Evolutionary conservation across 805 yeast species (phyloP).

Genomic region (Metschnikowia chrysomelidarum): DNA sequence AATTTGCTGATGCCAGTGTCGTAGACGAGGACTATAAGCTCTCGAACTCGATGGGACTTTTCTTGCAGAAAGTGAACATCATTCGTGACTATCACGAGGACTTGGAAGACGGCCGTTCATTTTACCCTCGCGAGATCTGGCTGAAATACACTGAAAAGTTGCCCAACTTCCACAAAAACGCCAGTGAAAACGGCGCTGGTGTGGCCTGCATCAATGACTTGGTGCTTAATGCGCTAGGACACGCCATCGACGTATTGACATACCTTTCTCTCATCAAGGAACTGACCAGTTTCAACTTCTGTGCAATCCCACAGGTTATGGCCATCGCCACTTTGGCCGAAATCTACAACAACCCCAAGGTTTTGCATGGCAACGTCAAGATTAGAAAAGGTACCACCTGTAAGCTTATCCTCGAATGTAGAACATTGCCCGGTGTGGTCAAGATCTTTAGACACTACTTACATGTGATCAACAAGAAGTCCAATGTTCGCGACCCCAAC

Average conservation of each 20-base stretch:
- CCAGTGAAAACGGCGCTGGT: constrained; percentile 54
- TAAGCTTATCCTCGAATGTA: constrained; percentile 65
- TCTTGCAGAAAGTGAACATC: constrained; percentile 93
- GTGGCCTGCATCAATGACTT: constrained; percentile 77
- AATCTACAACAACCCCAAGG: constrained; percentile 75
- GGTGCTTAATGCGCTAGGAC: constrained; percentile 74
- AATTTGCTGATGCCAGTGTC: constrained; percentile 54
- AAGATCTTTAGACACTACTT: constrained; percentile 74
- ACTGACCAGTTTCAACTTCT: constrained; percentile 81
- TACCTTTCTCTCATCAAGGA: constrained; percentile 78
- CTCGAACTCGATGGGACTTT: constrained; percentile 88
- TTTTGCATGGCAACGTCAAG: constrained; percentile 73
- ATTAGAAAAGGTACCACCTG: constrained; percentile 89
- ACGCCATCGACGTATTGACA: constrained; percentile 70
- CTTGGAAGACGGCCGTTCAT: constrained; percentile 84
- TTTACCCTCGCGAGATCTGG: constrained; percentile 97
- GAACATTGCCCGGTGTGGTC: constrained; percentile 73
- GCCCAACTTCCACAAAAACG: constrained; percentile 49
- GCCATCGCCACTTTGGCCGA: constrained; percentile 91
- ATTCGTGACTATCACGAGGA: constrained; percentile 95
- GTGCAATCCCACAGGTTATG: constrained; percentile 99
- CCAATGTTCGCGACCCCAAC: constrained; percentile 80
- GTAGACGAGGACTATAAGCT: constrained; percentile 53
- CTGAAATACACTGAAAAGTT: constrained; percentile 66
- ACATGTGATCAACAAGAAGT: constrained; percentile 72